These are phyloP conservation scores for Pyrus betulifolia DNA, from an alignment of 306 rosid species.

Conservation along the genomic window DNA sequence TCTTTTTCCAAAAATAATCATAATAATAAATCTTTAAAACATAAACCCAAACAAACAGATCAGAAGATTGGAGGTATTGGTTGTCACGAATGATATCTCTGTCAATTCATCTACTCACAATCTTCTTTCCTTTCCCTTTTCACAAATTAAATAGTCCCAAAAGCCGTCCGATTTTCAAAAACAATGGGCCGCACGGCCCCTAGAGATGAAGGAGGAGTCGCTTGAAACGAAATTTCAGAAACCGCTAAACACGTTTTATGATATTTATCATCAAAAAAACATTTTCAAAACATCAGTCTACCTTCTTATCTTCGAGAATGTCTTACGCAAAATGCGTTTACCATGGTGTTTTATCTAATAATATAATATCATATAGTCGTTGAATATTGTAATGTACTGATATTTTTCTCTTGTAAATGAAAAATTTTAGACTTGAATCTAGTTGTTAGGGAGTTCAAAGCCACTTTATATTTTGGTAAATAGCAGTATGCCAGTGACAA, in stretches of 20 bases:
- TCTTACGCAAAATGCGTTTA: no score
- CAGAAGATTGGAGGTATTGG: neutral
- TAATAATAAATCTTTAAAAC: neutral
- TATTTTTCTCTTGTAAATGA: no score
- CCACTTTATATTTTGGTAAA: no score
- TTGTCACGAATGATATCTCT: neutral
- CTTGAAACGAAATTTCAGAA: neutral
- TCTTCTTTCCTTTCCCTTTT: neutral
- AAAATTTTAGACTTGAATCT: no score
- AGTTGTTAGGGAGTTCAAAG: accelerated
- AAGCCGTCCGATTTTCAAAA: neutral
- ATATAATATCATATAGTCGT: accelerated
- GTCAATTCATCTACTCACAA: neutral
- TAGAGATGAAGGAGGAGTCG: neutral
- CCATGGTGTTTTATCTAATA: no score
- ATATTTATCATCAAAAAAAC: neutral
- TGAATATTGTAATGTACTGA: no score
- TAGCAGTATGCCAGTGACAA: accelerated
- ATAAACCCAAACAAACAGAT: neutral
- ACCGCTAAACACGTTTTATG: constrained; percentile 7
- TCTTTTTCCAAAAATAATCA: neutral
- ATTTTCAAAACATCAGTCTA: neutral
- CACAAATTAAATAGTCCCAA: neutral
- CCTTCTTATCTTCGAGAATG: neutral
- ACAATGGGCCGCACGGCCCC: constrained; percentile 5